Evolutionary conservation across 768 basidiomycete species (phyloP).

Genomic region (Rhizopogon sp.): DNA sequence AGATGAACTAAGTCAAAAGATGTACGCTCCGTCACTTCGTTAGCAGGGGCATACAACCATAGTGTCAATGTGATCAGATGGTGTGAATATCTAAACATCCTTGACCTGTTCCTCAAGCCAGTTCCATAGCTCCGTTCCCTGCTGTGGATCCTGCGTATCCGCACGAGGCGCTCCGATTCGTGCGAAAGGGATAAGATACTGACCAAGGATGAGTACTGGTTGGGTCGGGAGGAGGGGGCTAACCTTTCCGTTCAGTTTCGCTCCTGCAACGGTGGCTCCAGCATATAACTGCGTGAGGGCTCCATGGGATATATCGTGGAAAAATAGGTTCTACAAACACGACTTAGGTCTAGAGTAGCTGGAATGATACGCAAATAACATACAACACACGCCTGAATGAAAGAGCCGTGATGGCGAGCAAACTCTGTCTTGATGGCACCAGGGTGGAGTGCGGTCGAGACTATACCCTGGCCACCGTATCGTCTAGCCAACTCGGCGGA

Average conservation of each 20-base stretch:
- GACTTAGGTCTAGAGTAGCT: neutral
- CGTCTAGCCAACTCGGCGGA: constrained; percentile 37
- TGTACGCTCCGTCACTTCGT: no score
- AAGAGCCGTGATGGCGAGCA: constrained; percentile 7
- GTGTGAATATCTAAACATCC: constrained; percentile 6
- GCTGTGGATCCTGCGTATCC: constrained; percentile 28
- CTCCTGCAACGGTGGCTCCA: constrained; percentile 39
- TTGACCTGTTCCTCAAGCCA: constrained; percentile 44
- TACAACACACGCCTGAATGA: constrained; percentile 2
- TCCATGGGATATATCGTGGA: constrained; percentile 32
- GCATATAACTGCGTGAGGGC: constrained; percentile 49
- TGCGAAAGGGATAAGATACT: constrained; percentile 48
- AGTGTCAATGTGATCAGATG: no score
- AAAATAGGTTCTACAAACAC: constrained; percentile 3
- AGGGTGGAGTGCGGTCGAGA: constrained; percentile 39
- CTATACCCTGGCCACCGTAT: constrained; percentile 39
- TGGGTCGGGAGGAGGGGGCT: neutral
- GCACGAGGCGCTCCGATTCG: constrained; percentile 27
- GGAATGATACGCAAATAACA: neutral
- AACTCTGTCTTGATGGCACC: constrained; percentile 19
- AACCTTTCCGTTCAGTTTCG: constrained; percentile 42
- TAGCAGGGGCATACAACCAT: no score
- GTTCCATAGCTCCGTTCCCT: constrained; percentile 35
- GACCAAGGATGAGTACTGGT: neutral
- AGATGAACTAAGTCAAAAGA: no score